Percentiles rank a stretch among this genome's conserved stretches.
phyloP scores from a whole-genome alignment of 2,329 filamentous ascomycete genomes.

The Diaporthe ilicicola region DNA sequence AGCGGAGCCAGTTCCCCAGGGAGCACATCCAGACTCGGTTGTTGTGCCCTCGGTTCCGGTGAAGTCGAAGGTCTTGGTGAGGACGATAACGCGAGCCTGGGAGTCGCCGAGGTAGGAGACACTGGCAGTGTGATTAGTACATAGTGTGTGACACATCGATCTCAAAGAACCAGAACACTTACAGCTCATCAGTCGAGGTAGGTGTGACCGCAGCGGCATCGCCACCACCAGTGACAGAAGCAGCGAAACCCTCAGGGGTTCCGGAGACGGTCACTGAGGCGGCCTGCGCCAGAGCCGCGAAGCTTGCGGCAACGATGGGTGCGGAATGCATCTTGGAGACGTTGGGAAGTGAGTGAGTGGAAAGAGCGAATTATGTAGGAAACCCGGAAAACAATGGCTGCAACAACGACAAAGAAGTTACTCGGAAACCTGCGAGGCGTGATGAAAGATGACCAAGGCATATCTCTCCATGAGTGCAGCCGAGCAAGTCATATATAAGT shows the following conservation, averaged over 20 bases:
- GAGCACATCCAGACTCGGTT: conserved; percentile 63
- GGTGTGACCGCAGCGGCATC: conserved; percentile 62
- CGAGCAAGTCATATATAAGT: conserved; percentile 1
- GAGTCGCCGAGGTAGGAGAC: conserved; percentile 65
- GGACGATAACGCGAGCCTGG: conserved; percentile 63
- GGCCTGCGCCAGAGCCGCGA: conserved; percentile 38
- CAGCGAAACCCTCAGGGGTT: conserved; percentile 51
- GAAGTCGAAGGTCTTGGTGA: conserved; percentile 66
- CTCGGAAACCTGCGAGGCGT: conserved; percentile 19
- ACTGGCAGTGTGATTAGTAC: not conserved
- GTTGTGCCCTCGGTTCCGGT: conserved; percentile 61
- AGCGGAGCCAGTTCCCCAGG: conserved; percentile 60
- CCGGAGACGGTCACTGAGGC: conserved; percentile 44
- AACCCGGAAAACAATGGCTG: conserved; percentile 17
- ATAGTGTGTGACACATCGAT: fast-evolving
- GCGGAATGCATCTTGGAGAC: conserved; percentile 28
- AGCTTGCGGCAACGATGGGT: conserved; percentile 27
- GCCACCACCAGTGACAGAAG: conserved; percentile 68
- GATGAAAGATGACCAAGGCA: conserved; percentile 11
- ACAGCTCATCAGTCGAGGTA: conserved; percentile 60
- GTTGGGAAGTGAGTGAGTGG: not conserved
- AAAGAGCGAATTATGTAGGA: not conserved
- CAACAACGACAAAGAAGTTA: conserved; percentile 15
- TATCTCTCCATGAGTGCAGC: not conserved
- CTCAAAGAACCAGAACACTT: not conserved